Evolutionary conservation across 768 basidiomycete genomes (phyloP), one percentile per base, ranked within the genome.

Genomic region (Hydnum rufescens): DNA sequence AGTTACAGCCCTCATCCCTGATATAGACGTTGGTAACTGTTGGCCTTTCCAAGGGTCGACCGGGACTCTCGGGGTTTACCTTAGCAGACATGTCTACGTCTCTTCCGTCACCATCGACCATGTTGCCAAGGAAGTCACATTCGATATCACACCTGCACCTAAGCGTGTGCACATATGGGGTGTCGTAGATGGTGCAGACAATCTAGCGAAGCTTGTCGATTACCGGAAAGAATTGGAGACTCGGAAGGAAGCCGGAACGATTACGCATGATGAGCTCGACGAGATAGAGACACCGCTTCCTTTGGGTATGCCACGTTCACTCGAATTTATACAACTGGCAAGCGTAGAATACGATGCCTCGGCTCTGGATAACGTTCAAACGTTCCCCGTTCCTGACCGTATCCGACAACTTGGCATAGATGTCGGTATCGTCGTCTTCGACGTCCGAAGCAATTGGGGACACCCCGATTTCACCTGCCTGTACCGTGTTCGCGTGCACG

Each of bases 141-240:
- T 77, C 61, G 86, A 92, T 58, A 70, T 85, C 65, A 70, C 77
- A 34, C 78, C 78, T 36, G 87, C 88, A 1, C 93, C 93, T 42
- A 70, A 75, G 54, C 70, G 80, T 42, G 85, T 96, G 76, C 87
- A 95, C 58, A 74, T 93, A 3, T 93, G 89, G 90, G 90, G 78
- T 0, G 64, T 89, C 57, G 74, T 93, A 31, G 89, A 95, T 57
- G 85, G 83, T 5, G 55, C 60, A 49, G 81, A 84, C 49, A 85
- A 90, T 58, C 52, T 76, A 4, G 72, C 64, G 32, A 82, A 77
- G 62, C 68, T 84, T 28, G 60, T 60, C 26, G 71, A 66, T 51
- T 85, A 56, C 68, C 71, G 61, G 6, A 28, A n/a, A n/a, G 51
- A 48, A 30, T 32, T 34, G 19, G 48, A 53, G 3, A 19, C 30